Conservation (phyloP, 129 eudicot species). For the Centella asiatica region DNA sequence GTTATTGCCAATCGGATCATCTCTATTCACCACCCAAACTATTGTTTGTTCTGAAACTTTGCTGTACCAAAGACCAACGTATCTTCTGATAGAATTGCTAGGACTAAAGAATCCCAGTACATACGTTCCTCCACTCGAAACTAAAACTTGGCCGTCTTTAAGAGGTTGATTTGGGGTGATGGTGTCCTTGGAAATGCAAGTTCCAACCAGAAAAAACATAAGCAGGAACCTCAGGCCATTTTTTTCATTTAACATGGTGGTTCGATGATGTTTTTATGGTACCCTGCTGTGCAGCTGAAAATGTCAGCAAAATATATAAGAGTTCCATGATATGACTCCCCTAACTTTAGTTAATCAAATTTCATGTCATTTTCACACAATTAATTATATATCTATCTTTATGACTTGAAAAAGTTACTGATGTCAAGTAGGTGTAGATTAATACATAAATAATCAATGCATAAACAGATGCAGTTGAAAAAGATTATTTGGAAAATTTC, state of each 20-base stretch:
- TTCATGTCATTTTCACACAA: no score
- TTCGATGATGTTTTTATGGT: no score
- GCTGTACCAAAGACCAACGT: slow-evolving; percentile 26
- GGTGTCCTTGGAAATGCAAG: slow-evolving; percentile 8
- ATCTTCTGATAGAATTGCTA: slow-evolving; percentile 8
- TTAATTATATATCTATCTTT: no score
- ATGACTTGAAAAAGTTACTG: no score
- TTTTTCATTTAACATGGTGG: neutral
- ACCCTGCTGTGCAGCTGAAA: no score
- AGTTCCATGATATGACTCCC: no score
- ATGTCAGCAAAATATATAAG: no score
- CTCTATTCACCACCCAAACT: slow-evolving; percentile 24
- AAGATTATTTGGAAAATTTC: no score
- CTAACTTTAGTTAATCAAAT: no score
- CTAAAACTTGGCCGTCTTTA: slow-evolving; percentile 11
- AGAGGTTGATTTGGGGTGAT: slow-evolving; percentile 3
- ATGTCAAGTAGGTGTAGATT: no score
- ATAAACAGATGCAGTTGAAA: no score
- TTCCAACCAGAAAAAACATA: neutral
- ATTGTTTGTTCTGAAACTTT: slow-evolving; percentile 8
- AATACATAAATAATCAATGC: no score
- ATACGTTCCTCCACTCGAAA: slow-evolving; percentile 13
- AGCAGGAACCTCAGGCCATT: neutral
- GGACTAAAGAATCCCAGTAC: slow-evolving; percentile 28
- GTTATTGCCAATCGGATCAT: neutral